These are phyloP conservation scores for Euphrasia arctica DNA, from an alignment of 305 asterid species.

Conservation along the genomic window DNA sequence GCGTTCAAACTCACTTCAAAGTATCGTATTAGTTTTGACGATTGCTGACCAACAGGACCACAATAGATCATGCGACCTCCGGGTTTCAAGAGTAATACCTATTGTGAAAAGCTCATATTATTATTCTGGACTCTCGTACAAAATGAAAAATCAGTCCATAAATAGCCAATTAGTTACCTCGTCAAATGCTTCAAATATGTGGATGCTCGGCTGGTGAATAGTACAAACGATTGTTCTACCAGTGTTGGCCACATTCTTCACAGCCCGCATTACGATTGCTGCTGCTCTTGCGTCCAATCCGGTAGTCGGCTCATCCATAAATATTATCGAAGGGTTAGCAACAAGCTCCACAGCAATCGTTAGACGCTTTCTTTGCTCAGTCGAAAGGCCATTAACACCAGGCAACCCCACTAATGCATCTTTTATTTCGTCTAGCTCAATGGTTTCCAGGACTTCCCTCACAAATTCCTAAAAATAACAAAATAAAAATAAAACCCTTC, in stretches of 20 bases:
- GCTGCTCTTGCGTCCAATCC: constrained; percentile 88
- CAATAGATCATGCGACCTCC: constrained; percentile 78
- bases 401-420: constrained; percentile 71
- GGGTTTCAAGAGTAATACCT: constrained; percentile 70
- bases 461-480: constrained; percentile 54
- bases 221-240: constrained; percentile 89
- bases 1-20: constrained; percentile 55
- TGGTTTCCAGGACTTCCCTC: constrained; percentile 71
- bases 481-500: background rate
- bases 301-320: constrained; percentile 84
- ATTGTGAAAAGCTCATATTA: constrained; percentile 9
- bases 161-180: constrained; percentile 41
- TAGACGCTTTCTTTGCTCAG: constrained; percentile 79
- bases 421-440: constrained; percentile 63
- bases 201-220: constrained; percentile 82
- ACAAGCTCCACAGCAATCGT: constrained; percentile 84
- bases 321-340: constrained; percentile 76
- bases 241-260: constrained; percentile 71
- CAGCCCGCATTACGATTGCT: constrained; percentile 84
- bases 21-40: constrained; percentile 56
- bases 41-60: constrained; percentile 70
- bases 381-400: constrained; percentile 68
- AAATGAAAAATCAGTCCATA: background rate
- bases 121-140: background rate
- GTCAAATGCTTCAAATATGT: constrained; percentile 79